A percentile compares a stretch with the other conserved stretches of the same genome.
These are phyloP conservation scores for Cymbopogon flexuosus DNA, from an alignment of 202 grass and related monocot genomes.

Conservation along the genomic window DNA sequence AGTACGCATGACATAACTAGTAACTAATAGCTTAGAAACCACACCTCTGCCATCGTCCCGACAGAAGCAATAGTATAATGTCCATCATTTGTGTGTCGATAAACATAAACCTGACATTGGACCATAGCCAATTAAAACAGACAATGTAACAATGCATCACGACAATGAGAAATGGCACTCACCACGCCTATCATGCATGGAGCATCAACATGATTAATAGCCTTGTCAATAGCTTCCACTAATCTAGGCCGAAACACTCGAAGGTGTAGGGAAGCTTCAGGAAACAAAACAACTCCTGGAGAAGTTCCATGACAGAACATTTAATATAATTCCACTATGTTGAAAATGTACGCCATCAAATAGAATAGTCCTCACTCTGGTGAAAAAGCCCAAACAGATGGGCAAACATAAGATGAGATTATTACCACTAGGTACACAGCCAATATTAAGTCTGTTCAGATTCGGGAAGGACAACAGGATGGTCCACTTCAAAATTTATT, in stretches of 20 bases:
- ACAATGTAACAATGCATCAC: conserved; percentile 2
- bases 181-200: conserved; percentile 89
- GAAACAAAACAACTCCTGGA: conserved; percentile 88
- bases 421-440: background rate
- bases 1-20: background rate
- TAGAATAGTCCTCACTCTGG: background rate
- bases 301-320: conserved; percentile 30
- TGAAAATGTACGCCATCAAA: background rate
- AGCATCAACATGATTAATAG: conserved; percentile 63
- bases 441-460: background rate
- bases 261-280: conserved; percentile 67
- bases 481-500: conserved; percentile 5
- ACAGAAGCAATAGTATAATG: conserved; percentile 58
- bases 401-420: background rate
- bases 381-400: conserved; percentile 32
- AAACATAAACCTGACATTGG: conserved; percentile 55
- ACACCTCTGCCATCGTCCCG: conserved; percentile 84
- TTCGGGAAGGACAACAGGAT: background rate
- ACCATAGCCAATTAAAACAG: conserved; percentile 20
- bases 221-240: conserved; percentile 69
- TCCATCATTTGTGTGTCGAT: conserved; percentile 40
- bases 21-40: conserved; percentile 28
- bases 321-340: background rate
- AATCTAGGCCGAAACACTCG: conserved; percentile 64
- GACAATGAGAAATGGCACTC: conserved; percentile 36